Evolutionary conservation across 805 yeast genomes (phyloP).

Genomic region (Pichia exigua): DNA sequence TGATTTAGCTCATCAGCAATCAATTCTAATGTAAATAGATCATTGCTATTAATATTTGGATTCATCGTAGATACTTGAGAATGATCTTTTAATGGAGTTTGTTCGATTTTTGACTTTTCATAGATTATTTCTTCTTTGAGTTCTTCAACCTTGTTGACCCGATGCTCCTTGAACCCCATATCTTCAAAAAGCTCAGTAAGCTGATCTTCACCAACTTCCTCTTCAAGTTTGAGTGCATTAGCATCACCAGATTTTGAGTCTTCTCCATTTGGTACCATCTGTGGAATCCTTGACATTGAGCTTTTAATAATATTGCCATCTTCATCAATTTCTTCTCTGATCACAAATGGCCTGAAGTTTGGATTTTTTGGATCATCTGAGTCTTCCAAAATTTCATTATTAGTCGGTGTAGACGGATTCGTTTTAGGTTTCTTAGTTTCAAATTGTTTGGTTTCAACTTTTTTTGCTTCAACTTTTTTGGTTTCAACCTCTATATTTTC

Average conservation of each 20-base stretch:
- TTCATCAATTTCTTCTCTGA: constrained; percentile 73
- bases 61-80: constrained; percentile 5
- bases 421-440: neutral
- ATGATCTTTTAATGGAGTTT: constrained; percentile 3
- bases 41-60: constrained; percentile 35
- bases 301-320: constrained; percentile 56
- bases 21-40: constrained; percentile 45
- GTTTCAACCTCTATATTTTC: constrained; percentile 25
- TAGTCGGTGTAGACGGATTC: neutral
- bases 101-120: neutral
- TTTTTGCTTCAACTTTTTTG: constrained; percentile 23
- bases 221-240: constrained; percentile 1
- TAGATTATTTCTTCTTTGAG: neutral
- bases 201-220: constrained; percentile 24
- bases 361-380: neutral
- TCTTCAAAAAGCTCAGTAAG: constrained; percentile 28
- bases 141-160: neutral
- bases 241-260: constrained; percentile 3
- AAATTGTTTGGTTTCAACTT: neutral
- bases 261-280: constrained; percentile 10
- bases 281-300: constrained; percentile 29
- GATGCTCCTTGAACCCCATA: constrained; percentile 24
- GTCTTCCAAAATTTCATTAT: neutral
- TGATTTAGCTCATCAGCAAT: constrained; percentile 39
- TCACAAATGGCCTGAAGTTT: constrained; percentile 46